Conservation (phyloP, 2,329 filamentous ascomycete species). For the Botrytis squamosa region DNA sequence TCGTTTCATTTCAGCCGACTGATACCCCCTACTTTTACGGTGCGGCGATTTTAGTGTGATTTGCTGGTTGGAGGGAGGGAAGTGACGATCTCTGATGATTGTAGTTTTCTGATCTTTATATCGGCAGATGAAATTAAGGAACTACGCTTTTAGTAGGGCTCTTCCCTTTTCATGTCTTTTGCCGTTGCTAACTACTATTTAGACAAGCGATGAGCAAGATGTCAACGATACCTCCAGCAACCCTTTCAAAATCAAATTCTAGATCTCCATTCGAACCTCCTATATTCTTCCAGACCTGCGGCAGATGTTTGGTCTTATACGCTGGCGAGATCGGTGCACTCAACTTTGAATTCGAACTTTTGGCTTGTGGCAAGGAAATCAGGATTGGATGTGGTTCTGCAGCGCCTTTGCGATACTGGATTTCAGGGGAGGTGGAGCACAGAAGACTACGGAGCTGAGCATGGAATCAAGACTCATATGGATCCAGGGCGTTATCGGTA, state of each 20-base stretch:
- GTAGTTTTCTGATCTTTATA: background rate
- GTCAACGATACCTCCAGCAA: background rate
- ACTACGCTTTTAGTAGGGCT: background rate
- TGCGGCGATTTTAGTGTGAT: background rate
- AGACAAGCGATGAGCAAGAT: background rate
- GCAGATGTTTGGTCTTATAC: background rate
- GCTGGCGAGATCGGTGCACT: background rate
- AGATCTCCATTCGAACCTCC: background rate
- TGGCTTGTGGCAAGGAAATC: background rate
- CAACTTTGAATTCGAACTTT: no score
- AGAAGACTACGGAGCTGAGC: background rate
- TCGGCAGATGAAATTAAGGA: no score
- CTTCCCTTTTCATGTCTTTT: no score
- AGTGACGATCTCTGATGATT: background rate
- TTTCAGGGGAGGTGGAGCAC: background rate
- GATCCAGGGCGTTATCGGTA: rapidly evolving
- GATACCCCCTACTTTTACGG: background rate
- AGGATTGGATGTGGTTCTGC: background rate
- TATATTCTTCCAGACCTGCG: background rate
- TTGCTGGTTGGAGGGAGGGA: background rate
- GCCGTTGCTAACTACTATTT: background rate
- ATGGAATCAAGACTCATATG: background rate
- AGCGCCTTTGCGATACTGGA: background rate
- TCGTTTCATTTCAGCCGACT: background rate
- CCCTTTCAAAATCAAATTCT: background rate